phyloP scores from a whole-genome alignment of 2,329 filamentous ascomycete genomes.

The Cladosporium sphaerospermum region DNA sequence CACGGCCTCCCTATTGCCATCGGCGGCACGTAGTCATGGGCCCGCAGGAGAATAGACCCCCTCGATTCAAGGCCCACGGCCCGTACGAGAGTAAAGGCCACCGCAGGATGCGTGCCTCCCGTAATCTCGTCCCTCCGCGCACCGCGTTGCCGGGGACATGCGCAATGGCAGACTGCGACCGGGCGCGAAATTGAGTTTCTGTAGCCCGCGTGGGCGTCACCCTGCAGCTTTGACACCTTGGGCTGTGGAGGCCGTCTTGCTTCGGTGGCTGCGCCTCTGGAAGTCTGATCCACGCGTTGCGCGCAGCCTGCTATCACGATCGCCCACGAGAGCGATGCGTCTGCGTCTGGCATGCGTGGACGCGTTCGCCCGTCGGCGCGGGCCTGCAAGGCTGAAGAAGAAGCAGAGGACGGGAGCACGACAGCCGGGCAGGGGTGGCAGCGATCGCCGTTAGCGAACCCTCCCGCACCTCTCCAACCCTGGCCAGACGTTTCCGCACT shows the following conservation, averaged over 20 bases:
- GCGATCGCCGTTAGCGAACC: slow-evolving; percentile 3
- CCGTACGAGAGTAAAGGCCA: no score
- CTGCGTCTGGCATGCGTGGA: no score
- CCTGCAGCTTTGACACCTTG: slow-evolving; percentile 11
- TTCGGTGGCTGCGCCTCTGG: neutral
- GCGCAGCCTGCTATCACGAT: no score
- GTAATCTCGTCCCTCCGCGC: neutral
- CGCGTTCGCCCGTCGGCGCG: no score
- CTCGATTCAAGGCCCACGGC: no score
- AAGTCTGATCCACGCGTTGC: neutral
- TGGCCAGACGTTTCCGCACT: slow-evolving; percentile 1
- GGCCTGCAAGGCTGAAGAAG: neutral
- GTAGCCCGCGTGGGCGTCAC: neutral
- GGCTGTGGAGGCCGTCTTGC: slow-evolving; percentile 1
- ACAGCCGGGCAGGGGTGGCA: neutral
- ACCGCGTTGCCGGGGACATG: slow-evolving; percentile 6
- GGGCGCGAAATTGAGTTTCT: slow-evolving; percentile 7
- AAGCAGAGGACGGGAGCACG: neutral
- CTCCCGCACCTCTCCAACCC: neutral
- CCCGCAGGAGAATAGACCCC: no score
- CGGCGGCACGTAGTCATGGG: no score
- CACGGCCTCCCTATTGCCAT: no score
- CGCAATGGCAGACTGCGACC: slow-evolving; percentile 3
- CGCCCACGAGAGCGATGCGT: no score
- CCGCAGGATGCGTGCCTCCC: neutral